A percentile compares a stretch with the other conserved stretches of the same genome.
Conservation (phyloP, 768 basidiomycete genomes). For the Cyathus striatus region DNA sequence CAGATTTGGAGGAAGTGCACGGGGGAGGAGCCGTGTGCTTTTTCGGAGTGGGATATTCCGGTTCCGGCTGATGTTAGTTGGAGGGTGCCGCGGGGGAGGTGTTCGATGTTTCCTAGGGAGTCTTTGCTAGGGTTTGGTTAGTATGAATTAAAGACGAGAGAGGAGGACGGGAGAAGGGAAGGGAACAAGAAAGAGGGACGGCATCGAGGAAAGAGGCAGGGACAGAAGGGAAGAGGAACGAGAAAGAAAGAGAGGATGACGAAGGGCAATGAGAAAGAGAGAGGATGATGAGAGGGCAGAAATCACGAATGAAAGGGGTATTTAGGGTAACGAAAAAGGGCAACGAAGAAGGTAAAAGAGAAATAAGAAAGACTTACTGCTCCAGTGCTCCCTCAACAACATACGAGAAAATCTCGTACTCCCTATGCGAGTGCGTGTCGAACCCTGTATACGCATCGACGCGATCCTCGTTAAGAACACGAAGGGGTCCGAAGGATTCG, state of each 20-base stretch:
- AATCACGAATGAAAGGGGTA: too few species aligned
- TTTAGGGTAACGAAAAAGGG: too few species aligned
- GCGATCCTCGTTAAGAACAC: conserved; percentile 94
- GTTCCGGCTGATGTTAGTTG: conserved; percentile 93
- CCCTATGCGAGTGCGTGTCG: conserved; percentile 76
- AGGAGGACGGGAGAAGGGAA: not conserved
- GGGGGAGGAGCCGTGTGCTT: conserved; percentile 32
- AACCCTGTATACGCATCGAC: conserved; percentile 78
- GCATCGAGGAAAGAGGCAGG: too few species aligned
- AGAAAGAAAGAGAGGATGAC: not conserved
- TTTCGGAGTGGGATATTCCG: conserved; percentile 80
- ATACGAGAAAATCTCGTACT: conserved; percentile 92
- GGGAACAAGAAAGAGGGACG: too few species aligned
- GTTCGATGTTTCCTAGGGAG: conserved; percentile 87
- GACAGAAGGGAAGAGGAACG: not conserved
- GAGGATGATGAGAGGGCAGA: too few species aligned
- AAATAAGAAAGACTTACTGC: conserved; percentile 53
- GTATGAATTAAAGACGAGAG: not conserved
- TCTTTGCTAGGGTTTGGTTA: conserved; percentile 63
- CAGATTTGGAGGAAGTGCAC: conserved; percentile 55
- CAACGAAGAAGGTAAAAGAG: too few species aligned
- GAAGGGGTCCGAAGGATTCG: conserved; percentile 64
- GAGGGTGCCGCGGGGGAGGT: conserved; percentile 83
- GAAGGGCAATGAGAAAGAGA: too few species aligned
- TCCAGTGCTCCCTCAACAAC: conserved; percentile 74